These are phyloP conservation scores for Aspergillus sp. DNA, from an alignment of 2,329 filamentous ascomycete species.

Conservation along the genomic window DNA sequence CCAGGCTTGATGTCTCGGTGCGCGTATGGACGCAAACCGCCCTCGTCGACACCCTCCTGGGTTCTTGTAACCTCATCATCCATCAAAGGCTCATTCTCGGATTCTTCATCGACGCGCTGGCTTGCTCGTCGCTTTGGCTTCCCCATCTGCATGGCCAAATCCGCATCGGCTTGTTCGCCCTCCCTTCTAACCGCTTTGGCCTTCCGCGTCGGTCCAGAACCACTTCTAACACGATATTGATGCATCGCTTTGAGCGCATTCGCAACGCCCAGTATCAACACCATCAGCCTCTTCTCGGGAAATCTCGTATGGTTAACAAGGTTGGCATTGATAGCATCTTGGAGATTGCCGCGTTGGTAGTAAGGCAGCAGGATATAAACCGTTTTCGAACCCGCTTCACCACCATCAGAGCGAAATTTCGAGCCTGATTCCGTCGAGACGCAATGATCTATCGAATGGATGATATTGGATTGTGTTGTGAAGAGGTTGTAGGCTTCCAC, in stretches of 20 bases:
- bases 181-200: constrained; percentile 53
- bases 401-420: constrained; percentile 52
- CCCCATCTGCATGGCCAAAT: constrained; percentile 30
- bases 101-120: constrained; percentile 52
- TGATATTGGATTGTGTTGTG: constrained; percentile 75
- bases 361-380: constrained; percentile 96
- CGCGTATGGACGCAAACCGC: constrained; percentile 74
- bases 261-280: constrained; percentile 87
- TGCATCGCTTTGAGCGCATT: constrained; percentile 87
- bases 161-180: constrained; percentile 51
- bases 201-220: constrained; percentile 50
- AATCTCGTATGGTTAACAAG: constrained; percentile 91
- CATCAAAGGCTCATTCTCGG: constrained; percentile 80
- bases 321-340: constrained; percentile 98
- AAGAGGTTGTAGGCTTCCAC: constrained; percentile 96
- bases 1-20: constrained; percentile 97
- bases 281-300: constrained; percentile 82
- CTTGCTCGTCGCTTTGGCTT: constrained; percentile 38
- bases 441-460: constrained; percentile 76
- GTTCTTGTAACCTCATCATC: constrained; percentile 66
- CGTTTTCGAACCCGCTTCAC: constrained; percentile 68
- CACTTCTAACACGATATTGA: constrained; percentile 65
- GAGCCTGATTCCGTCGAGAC: constrained; percentile 67
- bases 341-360: constrained; percentile 89
- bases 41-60: constrained; percentile 64